Percentiles rank a stretch among this genome's conserved stretches.
These are phyloP conservation scores for Whalleya microplaca DNA, from an alignment of 2,329 filamentous ascomycete genomes.

Conservation along the genomic window DNA sequence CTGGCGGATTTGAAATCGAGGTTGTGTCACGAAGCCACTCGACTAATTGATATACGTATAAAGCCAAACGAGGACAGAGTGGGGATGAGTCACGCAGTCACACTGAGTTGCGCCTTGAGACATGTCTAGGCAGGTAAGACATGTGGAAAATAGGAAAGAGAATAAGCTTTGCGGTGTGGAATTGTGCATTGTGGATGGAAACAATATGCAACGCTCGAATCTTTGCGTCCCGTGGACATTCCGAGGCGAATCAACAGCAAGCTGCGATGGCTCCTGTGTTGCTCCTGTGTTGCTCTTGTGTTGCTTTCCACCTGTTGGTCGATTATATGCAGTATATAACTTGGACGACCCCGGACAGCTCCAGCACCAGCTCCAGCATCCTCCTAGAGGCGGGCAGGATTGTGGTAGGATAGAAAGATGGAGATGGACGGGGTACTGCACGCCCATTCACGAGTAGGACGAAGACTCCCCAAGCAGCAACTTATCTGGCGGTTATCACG, in stretches of 20 bases:
- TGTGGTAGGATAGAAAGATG: neutral
- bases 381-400: neutral
- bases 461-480: neutral
- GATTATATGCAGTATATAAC: neutral
- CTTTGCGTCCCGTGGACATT: neutral
- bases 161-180: neutral
- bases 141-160: neutral
- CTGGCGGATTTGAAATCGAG: too few species aligned
- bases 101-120: neutral
- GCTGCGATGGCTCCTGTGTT: neutral
- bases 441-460: too few species aligned
- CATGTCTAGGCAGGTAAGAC: neutral
- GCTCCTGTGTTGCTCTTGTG: neutral
- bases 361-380: neutral
- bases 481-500: neutral
- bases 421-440: neutral
- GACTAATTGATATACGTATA: too few species aligned
- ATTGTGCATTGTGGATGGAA: neutral
- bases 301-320: neutral
- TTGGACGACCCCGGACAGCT: neutral
- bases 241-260: neutral
- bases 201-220: neutral
- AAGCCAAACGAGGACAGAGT: too few species aligned
- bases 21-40: too few species aligned
- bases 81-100: neutral